Base-by-base conservation (phyloP, 192 early-diverging fungal species). In the Piromyces sp. region DNA sequence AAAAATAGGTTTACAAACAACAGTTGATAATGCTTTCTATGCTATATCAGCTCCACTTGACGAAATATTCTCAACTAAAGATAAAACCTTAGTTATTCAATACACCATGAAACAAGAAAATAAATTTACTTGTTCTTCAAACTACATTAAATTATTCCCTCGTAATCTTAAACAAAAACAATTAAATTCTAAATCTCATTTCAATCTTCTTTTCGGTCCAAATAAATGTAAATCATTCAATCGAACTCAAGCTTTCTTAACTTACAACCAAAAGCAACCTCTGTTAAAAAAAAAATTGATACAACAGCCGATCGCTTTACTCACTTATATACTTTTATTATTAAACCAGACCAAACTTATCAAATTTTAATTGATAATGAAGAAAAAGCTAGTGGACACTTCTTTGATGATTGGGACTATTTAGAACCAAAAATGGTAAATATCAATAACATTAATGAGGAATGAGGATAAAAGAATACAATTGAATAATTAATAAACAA, bases 51-150 rank as follows among this genome's bases (percentile, higher is more conserved):
- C 94, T 29, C 90, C 92, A 80, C 87, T 96, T 82, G 88, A 92
- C 80, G 87, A 92, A 80, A 85, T 88, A 82, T 93, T 95, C 85
- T 91, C 93, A 88, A 95, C 93, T 89, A 92, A 92, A 85, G 93
- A 92, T 85, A 95, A 95, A 85, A 88, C 92, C 83, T 88, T 94
- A 82, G 91, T 98, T 29, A 84, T 96, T 30, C 96, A 98, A 88
- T 97, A 93, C 85, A 92, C 94, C 33, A 93, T 94, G 81, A 97
- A 96, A 89, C 94, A 95, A 85, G 96, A 98, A 87, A 91, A 93
- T 79, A 87, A 68, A 68, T 26, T 68, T 22, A 94, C 95, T 84
- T 98, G 96, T 85, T 95, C 94, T 78, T 95, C 95, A 83, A 93
- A 93, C 30, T 96, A 96, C 84, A 85, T 96, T 79, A 96, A 96